phyloP scores from a whole-genome alignment of 148 eudicot species.

The Nepenthes gracilis region DNA sequence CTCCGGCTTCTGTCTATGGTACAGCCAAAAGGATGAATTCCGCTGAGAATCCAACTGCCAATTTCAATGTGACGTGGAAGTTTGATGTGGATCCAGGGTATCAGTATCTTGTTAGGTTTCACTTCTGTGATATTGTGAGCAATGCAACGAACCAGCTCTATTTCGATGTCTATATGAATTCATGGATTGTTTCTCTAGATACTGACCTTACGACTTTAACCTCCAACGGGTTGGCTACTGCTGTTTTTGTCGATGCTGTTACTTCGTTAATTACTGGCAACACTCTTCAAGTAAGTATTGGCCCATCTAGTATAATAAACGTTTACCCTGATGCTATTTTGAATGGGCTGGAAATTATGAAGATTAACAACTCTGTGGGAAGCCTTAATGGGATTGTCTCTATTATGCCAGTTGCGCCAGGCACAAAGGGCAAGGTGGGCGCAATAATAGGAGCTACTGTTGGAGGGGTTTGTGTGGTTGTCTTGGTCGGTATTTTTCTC shows the following conservation, averaged over 20 bases:
- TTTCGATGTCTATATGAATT: slow-evolving; percentile 54
- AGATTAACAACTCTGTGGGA: slow-evolving; percentile 49
- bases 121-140: slow-evolving; percentile 84
- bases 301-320: slow-evolving; percentile 35
- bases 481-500: slow-evolving; percentile 29
- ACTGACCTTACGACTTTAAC: slow-evolving; percentile 32
- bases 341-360: slow-evolving; percentile 87
- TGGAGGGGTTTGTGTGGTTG: slow-evolving; percentile 29
- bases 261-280: slow-evolving; percentile 19
- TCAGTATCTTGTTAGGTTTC: slow-evolving; percentile 76
- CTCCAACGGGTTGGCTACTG: slow-evolving; percentile 28
- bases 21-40: slow-evolving; percentile 64
- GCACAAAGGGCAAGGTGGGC: slow-evolving; percentile 29
- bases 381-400: slow-evolving; percentile 36
- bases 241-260: slow-evolving; percentile 55
- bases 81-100: slow-evolving; percentile 58
- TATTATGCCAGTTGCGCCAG: slow-evolving; percentile 3
- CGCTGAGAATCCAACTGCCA: slow-evolving; percentile 31
- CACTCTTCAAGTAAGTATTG: slow-evolving; percentile 49
- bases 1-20: slow-evolving; percentile 75
- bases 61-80: slow-evolving; percentile 80
- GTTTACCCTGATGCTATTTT: slow-evolving; percentile 64
- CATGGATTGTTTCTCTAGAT: slow-evolving; percentile 34
- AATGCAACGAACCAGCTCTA: slow-evolving; percentile 27
- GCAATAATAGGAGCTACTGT: slow-evolving; percentile 42